phyloP scores from a whole-genome alignment of 768 basidiomycete species.

The Dendrothele bispora region DNA sequence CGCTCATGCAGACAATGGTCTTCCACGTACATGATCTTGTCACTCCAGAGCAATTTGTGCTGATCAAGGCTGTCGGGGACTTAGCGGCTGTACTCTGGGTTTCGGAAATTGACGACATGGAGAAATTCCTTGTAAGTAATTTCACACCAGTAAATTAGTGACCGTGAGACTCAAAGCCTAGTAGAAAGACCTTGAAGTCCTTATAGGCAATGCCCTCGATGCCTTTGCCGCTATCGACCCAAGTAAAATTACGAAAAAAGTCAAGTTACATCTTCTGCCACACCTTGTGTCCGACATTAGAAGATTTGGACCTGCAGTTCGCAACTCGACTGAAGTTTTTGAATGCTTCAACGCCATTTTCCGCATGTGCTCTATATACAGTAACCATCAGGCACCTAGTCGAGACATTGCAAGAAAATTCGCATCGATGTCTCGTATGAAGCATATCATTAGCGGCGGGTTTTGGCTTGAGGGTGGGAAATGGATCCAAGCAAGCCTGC shows the following conservation, averaged over 20 bases:
- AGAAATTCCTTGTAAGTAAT: constrained; percentile 30
- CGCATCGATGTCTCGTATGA: constrained; percentile 23
- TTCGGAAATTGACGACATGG: too few species aligned
- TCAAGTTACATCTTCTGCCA: constrained; percentile 31
- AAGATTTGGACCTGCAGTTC: constrained; percentile 30
- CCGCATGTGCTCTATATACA: too few species aligned
- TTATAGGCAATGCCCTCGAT: constrained; percentile 18
- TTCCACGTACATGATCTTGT: constrained; percentile 40
- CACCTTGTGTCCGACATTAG: constrained; percentile 28
- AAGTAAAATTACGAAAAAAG: constrained; percentile 19
- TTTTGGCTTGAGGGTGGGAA: constrained; percentile 17
- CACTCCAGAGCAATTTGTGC: constrained; percentile 15
- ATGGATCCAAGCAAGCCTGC: constrained; percentile 7
- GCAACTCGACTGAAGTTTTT: too few species aligned
- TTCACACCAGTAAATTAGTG: neutral
- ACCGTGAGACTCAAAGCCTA: neutral
- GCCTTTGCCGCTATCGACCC: constrained; percentile 23
- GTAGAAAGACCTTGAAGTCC: constrained; percentile 13
- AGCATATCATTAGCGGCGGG: constrained; percentile 31
- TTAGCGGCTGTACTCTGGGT: constrained; percentile 40
- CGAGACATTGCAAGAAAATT: constrained; percentile 29
- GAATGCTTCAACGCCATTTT: too few species aligned
- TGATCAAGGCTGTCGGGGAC: constrained; percentile 31
- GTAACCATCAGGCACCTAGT: too few species aligned
- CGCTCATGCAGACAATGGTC: too few species aligned